Evolutionary conservation across 208 protist genomes (phyloP), one percentile per base, ranked within the genome.

Genomic region (Vickermania spadyakhi): DNA sequence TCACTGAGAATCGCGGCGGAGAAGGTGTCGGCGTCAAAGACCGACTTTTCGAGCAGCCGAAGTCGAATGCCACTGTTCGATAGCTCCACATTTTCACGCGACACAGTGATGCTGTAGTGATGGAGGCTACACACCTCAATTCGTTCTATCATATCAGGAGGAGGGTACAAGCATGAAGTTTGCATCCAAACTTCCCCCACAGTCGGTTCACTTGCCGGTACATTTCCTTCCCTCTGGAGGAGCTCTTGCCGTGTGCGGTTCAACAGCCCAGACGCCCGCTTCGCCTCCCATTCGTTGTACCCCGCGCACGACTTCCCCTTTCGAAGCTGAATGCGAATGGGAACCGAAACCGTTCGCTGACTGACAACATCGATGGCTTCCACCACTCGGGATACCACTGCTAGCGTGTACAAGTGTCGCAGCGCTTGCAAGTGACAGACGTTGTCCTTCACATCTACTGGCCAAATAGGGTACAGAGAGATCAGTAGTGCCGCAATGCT

Each of bases 361-460:
- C 83, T 97, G 56, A 96, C 80, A 0, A 96, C 89, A 65, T 98
- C 96, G 1, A 85, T 54, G 27, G 94, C 86, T 63, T 97, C 79
- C 56, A 98, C 67, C 28, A 96, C 79, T 3, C 96, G 76, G 1
- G 88, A 86, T 42, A 97, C 91, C 11, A 93, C 78, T 0, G 96
- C 95, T 4, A 98, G 60, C n/a, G 80, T 94, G 69, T 98, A 99
- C 0, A 99, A 62, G 57, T 98, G 97, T 2, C 97, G 73, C 1
- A 98, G 72, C 30, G 74, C 79, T 65, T 96, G 91, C 52, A 91
- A 61, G 68, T 96, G 89, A 30, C 93, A 86, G 22, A 77, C 69
- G 65, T 98, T 98, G 72, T 99, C 97, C 22, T 79, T 71, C 18
- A 84, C 36, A 11, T 70, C 64, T 3, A 62, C 58, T 1, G 97